Evolutionary conservation across 176 grass and related monocot genomes (phyloP).

Genomic region (Miscanthus lutarioriparius): DNA sequence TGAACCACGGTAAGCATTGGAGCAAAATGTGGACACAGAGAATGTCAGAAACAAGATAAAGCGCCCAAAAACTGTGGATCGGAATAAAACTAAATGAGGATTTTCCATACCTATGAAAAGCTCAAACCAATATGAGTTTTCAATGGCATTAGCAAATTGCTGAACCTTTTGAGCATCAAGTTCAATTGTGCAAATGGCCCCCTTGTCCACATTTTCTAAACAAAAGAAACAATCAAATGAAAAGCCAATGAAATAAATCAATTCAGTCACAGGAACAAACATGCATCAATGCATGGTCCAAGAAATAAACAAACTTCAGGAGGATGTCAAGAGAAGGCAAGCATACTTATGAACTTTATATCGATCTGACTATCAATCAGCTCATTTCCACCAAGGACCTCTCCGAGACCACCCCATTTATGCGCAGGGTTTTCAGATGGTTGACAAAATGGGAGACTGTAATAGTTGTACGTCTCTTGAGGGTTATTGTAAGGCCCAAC

Average conservation of each 20-base stretch:
- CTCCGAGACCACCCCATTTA: conserved; percentile 99
- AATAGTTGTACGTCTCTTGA: conserved; percentile 99
- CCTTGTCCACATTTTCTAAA: conserved; percentile 80
- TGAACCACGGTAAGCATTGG: conserved; percentile 28
- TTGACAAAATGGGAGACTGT: conserved; percentile 94
- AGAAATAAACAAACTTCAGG: conserved; percentile 34
- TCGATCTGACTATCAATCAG: conserved; percentile 94
- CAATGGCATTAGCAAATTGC: conserved; percentile 92
- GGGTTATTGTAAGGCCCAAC: conserved; percentile 99
- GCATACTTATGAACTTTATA: conserved; percentile 92
- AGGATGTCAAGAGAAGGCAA: conserved; percentile 36
- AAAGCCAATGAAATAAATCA: background rate
- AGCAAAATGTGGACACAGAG: conserved; percentile 5
- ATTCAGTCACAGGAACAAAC: conserved; percentile 9
- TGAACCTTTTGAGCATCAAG: conserved; percentile 81
- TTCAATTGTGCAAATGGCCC: conserved; percentile 69
- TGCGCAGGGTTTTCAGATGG: conserved; percentile 75
- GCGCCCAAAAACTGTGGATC: conserved; percentile 1
- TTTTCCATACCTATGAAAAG: conserved; percentile 86
- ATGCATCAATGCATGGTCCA: conserved; percentile 8
- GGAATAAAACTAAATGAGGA: conserved; percentile 32
- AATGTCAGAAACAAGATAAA: conserved; percentile 45
- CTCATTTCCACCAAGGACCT: conserved; percentile 98
- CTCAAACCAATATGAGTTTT: conserved; percentile 97
- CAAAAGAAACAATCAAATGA: conserved; percentile 28